Conservation (phyloP, 352 stramenopile species). For the Plasmopara muralis region DNA sequence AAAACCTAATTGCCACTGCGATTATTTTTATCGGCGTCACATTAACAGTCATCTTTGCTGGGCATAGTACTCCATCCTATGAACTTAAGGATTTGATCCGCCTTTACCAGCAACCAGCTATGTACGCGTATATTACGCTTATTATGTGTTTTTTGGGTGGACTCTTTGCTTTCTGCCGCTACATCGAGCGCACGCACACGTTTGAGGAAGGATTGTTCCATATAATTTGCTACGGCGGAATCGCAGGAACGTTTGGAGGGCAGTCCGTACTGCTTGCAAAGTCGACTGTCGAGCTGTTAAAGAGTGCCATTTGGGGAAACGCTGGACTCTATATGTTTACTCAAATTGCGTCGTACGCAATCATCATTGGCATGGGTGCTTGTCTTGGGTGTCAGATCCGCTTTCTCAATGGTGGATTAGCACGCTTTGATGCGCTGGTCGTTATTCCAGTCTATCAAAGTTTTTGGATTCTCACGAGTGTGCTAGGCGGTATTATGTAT, state of each 20-base stretch:
- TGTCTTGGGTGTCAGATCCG: constrained; percentile 80
- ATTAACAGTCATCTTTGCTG: constrained; percentile 85
- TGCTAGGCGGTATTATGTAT: constrained; percentile 89
- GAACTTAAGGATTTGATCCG: constrained; percentile 79
- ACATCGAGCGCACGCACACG: constrained; percentile 69
- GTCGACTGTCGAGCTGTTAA: constrained; percentile 84
- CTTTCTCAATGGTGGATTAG: constrained; percentile 86
- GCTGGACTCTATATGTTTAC: constrained; percentile 69
- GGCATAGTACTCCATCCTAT: constrained; percentile 81
- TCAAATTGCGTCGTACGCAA: constrained; percentile 72
- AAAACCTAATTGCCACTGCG: constrained; percentile 74
- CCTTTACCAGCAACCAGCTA: constrained; percentile 70
- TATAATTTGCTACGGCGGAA: constrained; percentile 83
- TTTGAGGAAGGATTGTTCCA: constrained; percentile 66
- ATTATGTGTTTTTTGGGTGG: constrained; percentile 58
- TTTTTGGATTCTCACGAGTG: constrained; percentile 88
- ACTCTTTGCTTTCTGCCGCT: constrained; percentile 54
- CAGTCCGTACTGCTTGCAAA: constrained; percentile 88
- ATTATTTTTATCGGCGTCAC: constrained; percentile 88
- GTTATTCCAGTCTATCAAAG: constrained; percentile 89
- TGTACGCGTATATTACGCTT: constrained; percentile 81
- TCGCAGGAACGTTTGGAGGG: constrained; percentile 85
- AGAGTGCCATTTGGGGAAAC: constrained; percentile 85
- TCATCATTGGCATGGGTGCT: constrained; percentile 53
- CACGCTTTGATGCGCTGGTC: constrained; percentile 84